phyloP scores from a whole-genome alignment of 2,329 filamentous ascomycete species.

The Ceratocystis huliohia region DNA sequence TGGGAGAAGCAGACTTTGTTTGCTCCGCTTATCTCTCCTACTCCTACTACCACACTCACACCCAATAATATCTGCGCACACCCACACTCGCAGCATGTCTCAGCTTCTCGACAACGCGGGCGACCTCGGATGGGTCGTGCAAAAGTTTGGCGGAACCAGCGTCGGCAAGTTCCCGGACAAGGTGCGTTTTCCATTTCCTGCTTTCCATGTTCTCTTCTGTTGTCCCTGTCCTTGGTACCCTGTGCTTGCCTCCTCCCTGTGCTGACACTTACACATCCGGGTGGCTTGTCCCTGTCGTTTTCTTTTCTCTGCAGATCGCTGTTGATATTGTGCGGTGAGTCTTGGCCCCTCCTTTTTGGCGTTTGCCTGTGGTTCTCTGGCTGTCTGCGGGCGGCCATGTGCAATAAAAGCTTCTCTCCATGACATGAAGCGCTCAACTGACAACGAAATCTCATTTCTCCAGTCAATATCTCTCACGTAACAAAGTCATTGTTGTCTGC shows the following conservation, averaged over 20 bases:
- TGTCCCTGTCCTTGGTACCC: not conserved
- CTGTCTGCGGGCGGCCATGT: too few species aligned
- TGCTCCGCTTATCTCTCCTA: too few species aligned
- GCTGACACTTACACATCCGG: not conserved
- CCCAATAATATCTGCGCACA: not conserved
- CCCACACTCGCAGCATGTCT: slow-evolving; percentile 11
- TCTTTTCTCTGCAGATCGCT: slow-evolving; percentile 29
- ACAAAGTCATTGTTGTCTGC: slow-evolving; percentile 83
- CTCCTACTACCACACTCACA: not conserved
- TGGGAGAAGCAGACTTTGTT: too few species aligned
- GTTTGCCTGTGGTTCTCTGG: not conserved
- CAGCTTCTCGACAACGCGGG: slow-evolving; percentile 27
- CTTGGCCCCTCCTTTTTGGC: not conserved
- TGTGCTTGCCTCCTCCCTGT: not conserved
- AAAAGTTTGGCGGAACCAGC: slow-evolving; percentile 92
- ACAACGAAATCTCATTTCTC: slow-evolving; percentile 13
- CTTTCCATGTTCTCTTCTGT: not conserved
- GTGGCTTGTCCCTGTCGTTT: not conserved
- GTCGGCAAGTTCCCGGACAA: slow-evolving; percentile 84
- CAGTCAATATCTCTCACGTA: slow-evolving; percentile 38
- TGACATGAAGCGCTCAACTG: not conserved
- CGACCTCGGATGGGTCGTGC: slow-evolving; percentile 61
- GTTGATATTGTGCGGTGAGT: slow-evolving; percentile 34
- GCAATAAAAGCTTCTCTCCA: too few species aligned
- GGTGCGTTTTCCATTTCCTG: slow-evolving; percentile 29